Evolutionary conservation across 2,329 filamentous ascomycete species (phyloP).

Genomic region (Apiospora kogelbergensis): DNA sequence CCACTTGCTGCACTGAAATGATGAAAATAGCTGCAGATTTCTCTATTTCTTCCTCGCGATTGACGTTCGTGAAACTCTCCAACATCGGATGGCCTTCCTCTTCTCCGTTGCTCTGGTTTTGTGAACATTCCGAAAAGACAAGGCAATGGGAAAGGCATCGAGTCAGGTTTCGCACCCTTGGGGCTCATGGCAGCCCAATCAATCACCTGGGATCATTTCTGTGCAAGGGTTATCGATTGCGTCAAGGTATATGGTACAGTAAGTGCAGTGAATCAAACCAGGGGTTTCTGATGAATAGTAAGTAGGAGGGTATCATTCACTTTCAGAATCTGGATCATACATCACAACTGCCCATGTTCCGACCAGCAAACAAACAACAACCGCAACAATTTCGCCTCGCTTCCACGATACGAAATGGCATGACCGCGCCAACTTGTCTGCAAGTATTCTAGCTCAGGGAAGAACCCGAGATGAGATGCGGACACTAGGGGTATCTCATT

Average conservation of each 20-base stretch:
- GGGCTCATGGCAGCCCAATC: background rate
- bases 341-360: background rate
- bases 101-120: background rate
- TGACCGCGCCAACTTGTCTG: background rate
- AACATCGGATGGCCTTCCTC: background rate
- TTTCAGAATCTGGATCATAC: background rate
- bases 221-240: background rate
- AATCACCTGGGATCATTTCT: background rate
- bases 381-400: background rate
- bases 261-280: conserved; percentile 2
- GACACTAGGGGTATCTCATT: too few relatives aligned
- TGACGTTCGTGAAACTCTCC: background rate
- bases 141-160: background rate
- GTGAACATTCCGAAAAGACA: background rate
- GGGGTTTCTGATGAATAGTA: background rate
- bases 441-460: too few relatives aligned
- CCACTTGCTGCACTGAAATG: background rate
- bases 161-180: background rate
- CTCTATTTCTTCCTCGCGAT: too few relatives aligned
- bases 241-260: background rate
- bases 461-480: too few relatives aligned
- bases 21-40: background rate
- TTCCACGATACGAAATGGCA: background rate
- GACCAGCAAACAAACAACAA: background rate
- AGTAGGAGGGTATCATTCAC: background rate